Conservation (phyloP, 2,329 filamentous ascomycete species). For the Talaromyces sp. region DNA sequence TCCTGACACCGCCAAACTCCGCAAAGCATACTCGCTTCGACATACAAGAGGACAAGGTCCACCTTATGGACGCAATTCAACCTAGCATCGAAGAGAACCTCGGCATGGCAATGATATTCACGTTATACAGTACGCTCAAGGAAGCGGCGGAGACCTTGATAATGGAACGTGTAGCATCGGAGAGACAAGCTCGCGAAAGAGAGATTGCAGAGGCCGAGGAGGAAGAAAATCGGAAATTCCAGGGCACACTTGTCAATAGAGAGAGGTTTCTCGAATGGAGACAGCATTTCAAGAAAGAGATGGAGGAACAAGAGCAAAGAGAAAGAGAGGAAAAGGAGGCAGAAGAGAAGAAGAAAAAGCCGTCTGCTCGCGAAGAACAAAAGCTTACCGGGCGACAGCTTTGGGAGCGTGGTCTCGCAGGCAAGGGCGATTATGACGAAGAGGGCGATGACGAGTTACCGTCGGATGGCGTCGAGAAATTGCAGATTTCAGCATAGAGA, state of each 20-base stretch:
- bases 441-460: conserved; percentile 63
- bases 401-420: conserved; percentile 70
- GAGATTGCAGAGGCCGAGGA: conserved; percentile 64
- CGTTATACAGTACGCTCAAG: conserved; percentile 80
- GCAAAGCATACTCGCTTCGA: conserved; percentile 69
- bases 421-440: conserved; percentile 62
- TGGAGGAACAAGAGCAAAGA: conserved; percentile 66
- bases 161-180: conserved; percentile 64
- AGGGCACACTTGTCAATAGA: conserved; percentile 81
- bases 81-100: conserved; percentile 85
- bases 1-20: conserved; percentile 68
- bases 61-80: conserved; percentile 66
- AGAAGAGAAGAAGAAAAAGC: conserved; percentile 76
- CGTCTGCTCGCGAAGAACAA: conserved; percentile 60
- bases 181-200: conserved; percentile 51
- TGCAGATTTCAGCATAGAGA: conserved; percentile 63
- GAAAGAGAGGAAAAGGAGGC: conserved; percentile 71
- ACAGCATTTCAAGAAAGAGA: conserved; percentile 70
- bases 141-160: conserved; percentile 87
- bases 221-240: conserved; percentile 95
- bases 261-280: conserved; percentile 84
- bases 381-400: conserved; percentile 70
- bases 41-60: conserved; percentile 72
- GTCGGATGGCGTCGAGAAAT: conserved; percentile 58
- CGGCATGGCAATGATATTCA: conserved; percentile 97